Evolutionary conservation across 768 basidiomycete species (phyloP), one percentile per base, ranked within the genome.

Genomic region (Rickenella mellea): DNA sequence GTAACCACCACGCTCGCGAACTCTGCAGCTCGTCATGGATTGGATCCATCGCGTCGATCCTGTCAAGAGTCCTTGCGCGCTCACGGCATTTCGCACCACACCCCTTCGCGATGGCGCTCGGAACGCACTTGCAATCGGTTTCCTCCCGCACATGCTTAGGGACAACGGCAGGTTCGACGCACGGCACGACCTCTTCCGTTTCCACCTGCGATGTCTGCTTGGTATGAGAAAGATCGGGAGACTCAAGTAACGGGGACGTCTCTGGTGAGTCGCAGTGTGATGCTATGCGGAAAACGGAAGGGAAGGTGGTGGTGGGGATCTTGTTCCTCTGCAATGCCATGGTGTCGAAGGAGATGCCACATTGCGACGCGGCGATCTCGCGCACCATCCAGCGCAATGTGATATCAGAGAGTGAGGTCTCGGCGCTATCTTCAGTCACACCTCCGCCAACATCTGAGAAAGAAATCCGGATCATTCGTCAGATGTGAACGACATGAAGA

Each of bases 351-450:
- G 62, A 49, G 26, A 87, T 68, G 5, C 74, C 78, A 50, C 80
- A 77, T n/a, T 66, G 57, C 11, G 82, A 66, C 9, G 56, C 51
- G 19, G 76, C 65, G 43, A 77, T 65, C 49, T 89, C 73, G 40
- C 76, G 75, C 27, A 88, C 66, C 84, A 90, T 87, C 86, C 86
- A 90, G 21, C 74, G 73, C 22, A 90, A 63, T 14, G 76, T 62
- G 48, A 84, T 76, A 50, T 83, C 70, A 1, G 74, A 61, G 5
- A 89, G 68, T 6, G 65, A 65, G 42, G 66, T 59, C 1, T 62
- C 25, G 7, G 45, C 61, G 5, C 56, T 57, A 48, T 84, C 71
- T 2, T 52, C 33, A 2, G 74, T 73, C 6, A 64, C 58, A 14
- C 81, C 80, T 11, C 86, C 86, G 17, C 86, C 86, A 15, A 88